phyloP scores from a whole-genome alignment of 441 rosid genomes.

The Melastoma candidum region DNA sequence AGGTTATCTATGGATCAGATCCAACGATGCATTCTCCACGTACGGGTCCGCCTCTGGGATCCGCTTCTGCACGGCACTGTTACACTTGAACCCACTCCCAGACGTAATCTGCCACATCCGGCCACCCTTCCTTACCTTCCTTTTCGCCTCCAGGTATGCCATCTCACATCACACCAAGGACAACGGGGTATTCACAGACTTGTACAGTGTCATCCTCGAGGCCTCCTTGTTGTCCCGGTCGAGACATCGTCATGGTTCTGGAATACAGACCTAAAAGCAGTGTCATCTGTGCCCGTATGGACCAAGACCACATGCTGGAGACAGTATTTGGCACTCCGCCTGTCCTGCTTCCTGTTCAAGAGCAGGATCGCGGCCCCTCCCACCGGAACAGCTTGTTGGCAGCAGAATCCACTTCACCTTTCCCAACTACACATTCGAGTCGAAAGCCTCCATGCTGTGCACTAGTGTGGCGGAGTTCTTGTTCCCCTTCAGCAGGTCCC shows the following conservation, averaged over 20 bases:
- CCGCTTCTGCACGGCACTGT: slow-evolving; percentile 60
- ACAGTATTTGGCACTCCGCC: slow-evolving; percentile 34
- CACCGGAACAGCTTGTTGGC: slow-evolving; percentile 51
- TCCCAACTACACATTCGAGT: slow-evolving; percentile 39
- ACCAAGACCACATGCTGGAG: slow-evolving; percentile 54
- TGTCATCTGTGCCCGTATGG: slow-evolving; percentile 41
- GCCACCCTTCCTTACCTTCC: slow-evolving; percentile 45
- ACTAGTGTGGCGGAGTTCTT: slow-evolving; percentile 39
- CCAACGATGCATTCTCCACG: slow-evolving; percentile 44
- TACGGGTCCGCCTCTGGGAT: slow-evolving; percentile 28
- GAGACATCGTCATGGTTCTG: slow-evolving; percentile 38
- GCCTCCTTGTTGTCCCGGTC: slow-evolving; percentile 51
- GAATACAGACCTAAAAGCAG: slow-evolving; percentile 35
- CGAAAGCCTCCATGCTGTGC: slow-evolving; percentile 51
- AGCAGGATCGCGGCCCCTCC: slow-evolving; percentile 56
- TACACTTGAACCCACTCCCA: slow-evolving; percentile 60
- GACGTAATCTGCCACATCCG: slow-evolving; percentile 47
- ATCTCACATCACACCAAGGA: slow-evolving; percentile 62
- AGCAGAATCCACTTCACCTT: slow-evolving; percentile 43
- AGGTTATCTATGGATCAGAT: slow-evolving; percentile 29
- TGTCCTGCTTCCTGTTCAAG: slow-evolving; percentile 48
- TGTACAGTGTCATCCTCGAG: slow-evolving; percentile 46
- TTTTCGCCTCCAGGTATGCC: slow-evolving; percentile 54
- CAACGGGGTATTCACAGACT: slow-evolving; percentile 57
- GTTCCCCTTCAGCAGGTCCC: slow-evolving; percentile 38